Conservation (phyloP, 1,284 basidiomycete species). For the Leccinum subrobustum region DNA sequence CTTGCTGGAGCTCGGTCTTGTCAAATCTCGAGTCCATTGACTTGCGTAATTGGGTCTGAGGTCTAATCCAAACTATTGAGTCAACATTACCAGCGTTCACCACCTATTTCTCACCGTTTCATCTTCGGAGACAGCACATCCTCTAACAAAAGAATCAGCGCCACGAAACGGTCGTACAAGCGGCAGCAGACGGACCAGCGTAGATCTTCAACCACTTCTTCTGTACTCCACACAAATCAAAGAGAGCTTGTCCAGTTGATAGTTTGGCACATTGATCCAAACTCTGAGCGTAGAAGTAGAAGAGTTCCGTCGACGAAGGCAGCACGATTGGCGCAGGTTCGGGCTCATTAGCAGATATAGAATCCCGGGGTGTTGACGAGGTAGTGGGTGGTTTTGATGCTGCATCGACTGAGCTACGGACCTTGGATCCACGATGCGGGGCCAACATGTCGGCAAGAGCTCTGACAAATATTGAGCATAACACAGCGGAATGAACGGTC, state of each 20-base stretch:
- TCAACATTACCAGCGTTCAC: neutral
- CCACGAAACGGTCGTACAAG: constrained; percentile 1
- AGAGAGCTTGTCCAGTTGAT: constrained; percentile 79
- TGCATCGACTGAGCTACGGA: constrained; percentile 67
- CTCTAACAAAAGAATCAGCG: constrained; percentile 47
- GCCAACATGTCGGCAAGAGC: constrained; percentile 80
- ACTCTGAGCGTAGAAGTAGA: constrained; percentile 96
- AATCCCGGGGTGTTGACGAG: constrained; percentile 38
- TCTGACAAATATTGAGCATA: constrained; percentile 38
- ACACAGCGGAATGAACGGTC: neutral
- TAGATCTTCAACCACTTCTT: constrained; percentile 95
- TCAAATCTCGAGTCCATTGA: constrained; percentile 81
- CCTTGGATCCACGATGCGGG: constrained; percentile 64
- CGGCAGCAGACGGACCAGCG: constrained; percentile 61
- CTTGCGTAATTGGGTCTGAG: constrained; percentile 48
- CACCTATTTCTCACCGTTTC: constrained; percentile 51
- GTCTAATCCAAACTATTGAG: constrained; percentile 28
- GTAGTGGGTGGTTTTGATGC: constrained; percentile 26
- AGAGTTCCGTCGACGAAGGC: constrained; percentile 93
- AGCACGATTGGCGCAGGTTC: constrained; percentile 69
- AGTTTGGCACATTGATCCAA: constrained; percentile 91
- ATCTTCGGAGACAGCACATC: constrained; percentile 77
- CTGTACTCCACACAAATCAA: constrained; percentile 77
- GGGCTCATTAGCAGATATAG: constrained; percentile 42
- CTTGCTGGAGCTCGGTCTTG: constrained; percentile 70